These are phyloP conservation scores for Penicillium cosmopolitanum DNA, from an alignment of 495 filamentous ascomycete genomes.

Conservation along the genomic window DNA sequence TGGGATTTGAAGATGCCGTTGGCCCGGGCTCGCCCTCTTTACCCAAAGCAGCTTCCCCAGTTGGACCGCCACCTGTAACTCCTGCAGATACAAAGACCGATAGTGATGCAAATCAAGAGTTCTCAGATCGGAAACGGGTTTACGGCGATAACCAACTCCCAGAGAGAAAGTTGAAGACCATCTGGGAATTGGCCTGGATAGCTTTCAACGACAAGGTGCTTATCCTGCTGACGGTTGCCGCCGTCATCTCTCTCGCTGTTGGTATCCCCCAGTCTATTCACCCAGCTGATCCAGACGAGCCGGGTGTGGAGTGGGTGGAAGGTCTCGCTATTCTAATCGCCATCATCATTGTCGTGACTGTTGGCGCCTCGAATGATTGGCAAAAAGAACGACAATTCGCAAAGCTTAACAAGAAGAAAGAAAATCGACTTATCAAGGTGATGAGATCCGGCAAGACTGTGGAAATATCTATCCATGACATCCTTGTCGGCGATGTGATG, in stretches of 20 bases:
- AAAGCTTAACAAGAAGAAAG: constrained; percentile 72
- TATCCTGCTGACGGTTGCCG: constrained; percentile 77
- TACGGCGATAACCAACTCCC: constrained; percentile 74
- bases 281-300: constrained; percentile 47
- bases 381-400: constrained; percentile 81
- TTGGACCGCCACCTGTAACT: constrained; percentile 31
- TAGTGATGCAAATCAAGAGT: constrained; percentile 43
- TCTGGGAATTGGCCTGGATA: constrained; percentile 77
- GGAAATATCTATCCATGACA: constrained; percentile 78
- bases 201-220: constrained; percentile 85
- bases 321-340: constrained; percentile 78
- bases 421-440: constrained; percentile 72
- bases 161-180: constrained; percentile 69
- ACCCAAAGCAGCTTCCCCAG: constrained; percentile 36
- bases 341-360: constrained; percentile 74
- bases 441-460: constrained; percentile 74
- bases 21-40: constrained; percentile 20
- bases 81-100: constrained; percentile 26
- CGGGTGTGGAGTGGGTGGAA: constrained; percentile 77
- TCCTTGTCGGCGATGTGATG: constrained; percentile 84
- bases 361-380: constrained; percentile 76
- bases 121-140: constrained; percentile 66
- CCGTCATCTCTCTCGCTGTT: constrained; percentile 79
- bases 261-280: constrained; percentile 70
- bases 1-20: constrained; percentile 71